A percentile compares a stretch with the other conserved stretches of the same genome.
Evolutionary conservation across 2,329 filamentous ascomycete species (phyloP).

Genomic region (Knoxdaviesia capensis): DNA sequence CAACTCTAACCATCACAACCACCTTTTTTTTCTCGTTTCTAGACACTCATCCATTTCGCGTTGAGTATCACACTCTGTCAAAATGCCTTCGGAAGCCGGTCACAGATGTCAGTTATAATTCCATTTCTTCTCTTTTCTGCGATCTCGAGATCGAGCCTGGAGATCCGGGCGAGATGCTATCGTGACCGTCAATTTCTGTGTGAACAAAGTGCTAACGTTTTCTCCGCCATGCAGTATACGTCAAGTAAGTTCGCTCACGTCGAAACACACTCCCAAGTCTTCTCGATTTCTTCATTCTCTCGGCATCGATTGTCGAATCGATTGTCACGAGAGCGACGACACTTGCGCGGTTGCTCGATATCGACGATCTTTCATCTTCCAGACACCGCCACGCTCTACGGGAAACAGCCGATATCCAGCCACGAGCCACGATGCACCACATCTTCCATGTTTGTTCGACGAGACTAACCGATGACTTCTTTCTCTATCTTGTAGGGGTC

Average conservation of each 20-base stretch:
- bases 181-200: constrained; percentile 6
- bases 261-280: constrained; percentile 1
- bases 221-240: constrained; percentile 42
- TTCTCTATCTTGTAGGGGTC: constrained; percentile 36
- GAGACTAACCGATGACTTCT: constrained; percentile 5
- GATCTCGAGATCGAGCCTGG: constrained; percentile 1
- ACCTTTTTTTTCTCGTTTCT: constrained; percentile 12
- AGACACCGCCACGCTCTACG: too few species aligned
- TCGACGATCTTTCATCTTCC: too few species aligned
- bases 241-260: constrained; percentile 50
- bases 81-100: constrained; percentile 75
- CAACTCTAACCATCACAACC: constrained; percentile 12
- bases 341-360: too few species aligned
- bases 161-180: background rate
- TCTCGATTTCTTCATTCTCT: background rate
- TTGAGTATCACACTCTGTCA: constrained; percentile 27
- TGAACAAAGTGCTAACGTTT: constrained; percentile 17
- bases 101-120: constrained; percentile 56
- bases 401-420: too few species aligned
- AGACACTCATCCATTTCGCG: constrained; percentile 17
- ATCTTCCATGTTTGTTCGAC: background rate
- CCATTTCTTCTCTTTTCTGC: background rate
- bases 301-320: too few species aligned
- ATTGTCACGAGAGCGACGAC: too few species aligned
- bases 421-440: too few species aligned